These are phyloP conservation scores for Sphagnum tenellum DNA, from an alignment of 225 moss, liverwort and hornwort species.

Conservation along the genomic window DNA sequence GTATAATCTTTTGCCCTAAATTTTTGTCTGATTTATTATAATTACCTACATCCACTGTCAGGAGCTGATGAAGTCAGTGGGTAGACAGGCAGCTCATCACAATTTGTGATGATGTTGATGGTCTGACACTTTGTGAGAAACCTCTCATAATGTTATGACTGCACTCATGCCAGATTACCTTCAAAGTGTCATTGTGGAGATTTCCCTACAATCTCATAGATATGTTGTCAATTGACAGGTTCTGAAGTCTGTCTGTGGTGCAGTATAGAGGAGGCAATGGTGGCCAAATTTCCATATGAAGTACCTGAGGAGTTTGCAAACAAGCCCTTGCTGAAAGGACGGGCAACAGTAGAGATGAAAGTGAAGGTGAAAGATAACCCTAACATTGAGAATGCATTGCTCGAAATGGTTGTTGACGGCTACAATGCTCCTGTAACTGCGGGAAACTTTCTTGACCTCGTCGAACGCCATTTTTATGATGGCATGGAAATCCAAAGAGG, in stretches of 20 bases:
- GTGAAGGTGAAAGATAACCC: slow-evolving; percentile 90
- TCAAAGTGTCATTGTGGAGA: not conserved
- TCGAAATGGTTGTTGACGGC: slow-evolving; percentile 86
- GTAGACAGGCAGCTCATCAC: too few species aligned
- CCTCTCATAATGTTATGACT: too few species aligned
- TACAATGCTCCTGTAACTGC: slow-evolving; percentile 97
- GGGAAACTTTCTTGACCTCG: slow-evolving; percentile 90
- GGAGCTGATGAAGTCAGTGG: too few species aligned
- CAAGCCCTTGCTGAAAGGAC: slow-evolving; percentile 77
- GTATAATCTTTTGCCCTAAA: too few species aligned
- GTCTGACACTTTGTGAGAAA: not conserved
- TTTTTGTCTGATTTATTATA: too few species aligned
- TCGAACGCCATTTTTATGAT: slow-evolving; percentile 86
- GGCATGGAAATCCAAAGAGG: slow-evolving; percentile 98
- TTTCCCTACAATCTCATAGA: not conserved
- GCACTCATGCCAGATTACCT: not conserved
- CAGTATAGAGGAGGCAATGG: slow-evolving; percentile 97
- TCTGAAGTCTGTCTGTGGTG: slow-evolving; percentile 2
- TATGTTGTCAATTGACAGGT: not conserved
- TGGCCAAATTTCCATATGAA: slow-evolving; percentile 62
- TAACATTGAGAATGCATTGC: slow-evolving; percentile 61
- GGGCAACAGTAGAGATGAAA: slow-evolving; percentile 93
- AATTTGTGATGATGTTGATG: not conserved
- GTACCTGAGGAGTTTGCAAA: slow-evolving; percentile 64
- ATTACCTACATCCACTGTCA: too few species aligned